Evolutionary conservation across 495 filamentous ascomycete species (phyloP).

Genomic region (Penicillium pulvis): DNA sequence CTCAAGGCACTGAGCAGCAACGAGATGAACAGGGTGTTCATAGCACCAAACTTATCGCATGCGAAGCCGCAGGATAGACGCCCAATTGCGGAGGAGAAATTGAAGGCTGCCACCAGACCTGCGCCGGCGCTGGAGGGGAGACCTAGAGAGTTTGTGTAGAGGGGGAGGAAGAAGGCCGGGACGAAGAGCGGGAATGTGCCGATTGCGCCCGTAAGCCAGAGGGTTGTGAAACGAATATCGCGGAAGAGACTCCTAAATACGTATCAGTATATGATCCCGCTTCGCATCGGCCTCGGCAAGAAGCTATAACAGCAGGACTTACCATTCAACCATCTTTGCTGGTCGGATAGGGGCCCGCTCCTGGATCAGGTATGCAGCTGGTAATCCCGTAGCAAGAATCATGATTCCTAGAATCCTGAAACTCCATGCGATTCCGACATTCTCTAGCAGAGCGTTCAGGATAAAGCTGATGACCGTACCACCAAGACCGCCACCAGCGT

Average conservation of each 20-base stretch:
- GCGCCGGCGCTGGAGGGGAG: constrained; percentile 52
- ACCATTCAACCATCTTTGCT: constrained; percentile 54
- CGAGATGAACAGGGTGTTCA: constrained; percentile 53
- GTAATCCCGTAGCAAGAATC: constrained; percentile 51
- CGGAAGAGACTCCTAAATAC: constrained; percentile 48
- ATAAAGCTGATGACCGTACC: constrained; percentile 52
- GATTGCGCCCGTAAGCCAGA: constrained; percentile 58
- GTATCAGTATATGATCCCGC: neutral
- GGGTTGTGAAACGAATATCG: constrained; percentile 48
- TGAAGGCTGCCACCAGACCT: constrained; percentile 57
- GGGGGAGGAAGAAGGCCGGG: constrained; percentile 60
- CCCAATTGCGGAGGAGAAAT: constrained; percentile 54
- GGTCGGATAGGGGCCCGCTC: constrained; percentile 50
- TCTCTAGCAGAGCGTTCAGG: constrained; percentile 46
- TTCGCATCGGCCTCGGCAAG: neutral
- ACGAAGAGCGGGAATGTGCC: constrained; percentile 63
- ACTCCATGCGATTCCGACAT: constrained; percentile 54
- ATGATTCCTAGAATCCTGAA: constrained; percentile 54
- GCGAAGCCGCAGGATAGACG: constrained; percentile 52
- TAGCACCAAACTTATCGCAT: constrained; percentile 52
- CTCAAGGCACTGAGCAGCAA: constrained; percentile 52
- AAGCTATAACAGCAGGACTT: neutral
- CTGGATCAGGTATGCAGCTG: constrained; percentile 59
- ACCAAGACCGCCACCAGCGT: constrained; percentile 55
- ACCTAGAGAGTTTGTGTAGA: constrained; percentile 48